Evolutionary conservation across 2,329 filamentous ascomycete species (phyloP), one percentile per base, ranked within the genome.

Genomic region (Cytospora leucostoma): DNA sequence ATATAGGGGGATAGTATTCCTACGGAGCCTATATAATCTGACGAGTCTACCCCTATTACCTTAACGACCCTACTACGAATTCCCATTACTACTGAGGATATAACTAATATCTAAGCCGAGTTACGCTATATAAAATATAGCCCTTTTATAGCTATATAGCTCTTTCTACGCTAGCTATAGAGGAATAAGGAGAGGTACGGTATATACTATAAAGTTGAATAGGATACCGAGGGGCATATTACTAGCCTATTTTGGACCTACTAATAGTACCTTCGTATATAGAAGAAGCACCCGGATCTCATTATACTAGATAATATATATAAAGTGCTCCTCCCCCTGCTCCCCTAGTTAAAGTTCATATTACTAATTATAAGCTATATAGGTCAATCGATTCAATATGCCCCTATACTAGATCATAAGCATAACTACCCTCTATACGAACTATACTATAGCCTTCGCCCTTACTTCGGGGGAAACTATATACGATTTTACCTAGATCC

Each of bases 271-370:
- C 13, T 54, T 13, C 3, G n/a, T 35, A 54, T 54, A 54, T 54
- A 54, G 27, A 35, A 54, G 32, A 54, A 54, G n/a, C n/a, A 54
- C 35, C 15, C 15, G 2, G 17, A 54, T 54, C 32, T 54, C 0
- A 8, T 54, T 7, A 35, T 54, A 54, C 7, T 54, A 34, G 32
- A 54, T 54, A 54, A 54, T 54, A 54, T 35, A 35, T 54, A 54
- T 54, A 54, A 34, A 35, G 51, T 54, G 8, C 3, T 4, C n/a
- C 17, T 32, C 33, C 8, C 7, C 11, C 10, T 54, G n/a, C 17
- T n/a, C 13, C n/a, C 4, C 17, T 7, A 7, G 15, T n/a, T 8
- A 7, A 13, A 15, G 2, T 12, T 15, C 11, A 15, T 44, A 44
- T 4, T 32, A 53, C 5, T 34, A 32, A 54, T 11, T 54, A 54